phyloP scores from a whole-genome alignment of 192 early-diverging fungal genomes.

The Oehlia diaphana region DNA sequence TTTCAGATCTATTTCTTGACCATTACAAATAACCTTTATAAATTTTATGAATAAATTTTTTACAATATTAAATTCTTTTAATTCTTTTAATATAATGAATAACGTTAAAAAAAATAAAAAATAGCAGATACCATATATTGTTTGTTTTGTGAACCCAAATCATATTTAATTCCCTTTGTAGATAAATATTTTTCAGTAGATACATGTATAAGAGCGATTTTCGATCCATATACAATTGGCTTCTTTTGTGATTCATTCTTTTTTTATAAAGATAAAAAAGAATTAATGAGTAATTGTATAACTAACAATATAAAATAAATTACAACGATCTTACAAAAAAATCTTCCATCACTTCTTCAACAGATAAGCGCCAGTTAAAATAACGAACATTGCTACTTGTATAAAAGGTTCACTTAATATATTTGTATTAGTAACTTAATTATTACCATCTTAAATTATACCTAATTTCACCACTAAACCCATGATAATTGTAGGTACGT shows the following conservation, averaged over 20 bases:
- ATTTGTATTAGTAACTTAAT: neutral
- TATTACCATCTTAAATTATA: neutral
- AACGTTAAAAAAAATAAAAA: neutral
- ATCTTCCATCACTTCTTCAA: too few species aligned
- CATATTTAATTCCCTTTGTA: too few species aligned
- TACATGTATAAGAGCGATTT: too few species aligned
- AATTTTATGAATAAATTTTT: neutral
- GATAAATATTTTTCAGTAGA: too few species aligned
- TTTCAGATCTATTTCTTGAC: too few species aligned
- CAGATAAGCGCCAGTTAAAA: too few species aligned
- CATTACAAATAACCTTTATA: too few species aligned
- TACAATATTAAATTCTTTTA: neutral
- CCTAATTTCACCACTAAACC: conserved; percentile 15
- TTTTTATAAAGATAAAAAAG: neutral
- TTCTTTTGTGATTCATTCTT: neutral
- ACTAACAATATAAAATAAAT: neutral
- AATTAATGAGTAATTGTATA: neutral
- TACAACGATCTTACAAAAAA: too few species aligned
- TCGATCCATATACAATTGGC: too few species aligned
- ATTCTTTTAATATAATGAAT: neutral
- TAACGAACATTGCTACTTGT: too few species aligned
- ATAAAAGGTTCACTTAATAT: neutral
- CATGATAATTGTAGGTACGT: too few species aligned
- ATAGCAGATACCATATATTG: conserved; percentile 2
- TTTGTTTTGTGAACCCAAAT: neutral